Conservation (phyloP, 2,329 filamentous ascomycete genomes). For the Incumbomyces delicatus region DNA sequence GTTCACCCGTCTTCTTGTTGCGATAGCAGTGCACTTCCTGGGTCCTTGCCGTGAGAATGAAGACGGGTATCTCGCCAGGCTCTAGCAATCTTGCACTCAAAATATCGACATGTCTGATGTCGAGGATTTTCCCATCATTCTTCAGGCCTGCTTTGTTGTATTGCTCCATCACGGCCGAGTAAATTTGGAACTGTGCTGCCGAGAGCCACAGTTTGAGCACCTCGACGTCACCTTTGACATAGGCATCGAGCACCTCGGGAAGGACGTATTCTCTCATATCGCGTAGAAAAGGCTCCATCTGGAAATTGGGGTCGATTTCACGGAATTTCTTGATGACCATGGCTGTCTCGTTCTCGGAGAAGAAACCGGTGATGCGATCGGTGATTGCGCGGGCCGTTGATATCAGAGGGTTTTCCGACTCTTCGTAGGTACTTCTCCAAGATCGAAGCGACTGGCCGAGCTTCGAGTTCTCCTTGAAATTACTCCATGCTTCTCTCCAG, state of each 20-base stretch:
- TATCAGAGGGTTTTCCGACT: conserved; percentile 94
- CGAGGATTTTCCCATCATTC: conserved; percentile 87
- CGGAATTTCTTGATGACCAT: conserved; percentile 97
- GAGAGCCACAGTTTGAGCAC: conserved; percentile 92
- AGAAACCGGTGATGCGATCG: conserved; percentile 87
- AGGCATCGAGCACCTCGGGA: conserved; percentile 92
- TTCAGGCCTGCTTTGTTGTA: conserved; percentile 89
- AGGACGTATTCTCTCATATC: conserved; percentile 97
- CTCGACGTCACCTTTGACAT: conserved; percentile 89
- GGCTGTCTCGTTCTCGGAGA: conserved; percentile 96
- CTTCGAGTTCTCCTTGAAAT: conserved; percentile 83
- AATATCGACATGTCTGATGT: conserved; percentile 86
- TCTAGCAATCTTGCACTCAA: conserved; percentile 38
- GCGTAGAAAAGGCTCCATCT: conserved; percentile 85
- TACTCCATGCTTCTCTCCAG: conserved; percentile 97
- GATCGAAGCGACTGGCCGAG: conserved; percentile 80
- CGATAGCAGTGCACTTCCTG: conserved; percentile 97
- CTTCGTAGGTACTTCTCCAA: conserved; percentile 79
- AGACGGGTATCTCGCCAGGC: conserved; percentile 60
- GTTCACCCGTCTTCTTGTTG: conserved; percentile 77
- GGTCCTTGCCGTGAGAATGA: conserved; percentile 91
- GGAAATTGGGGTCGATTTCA: conserved; percentile 88
- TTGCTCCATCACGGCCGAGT: conserved; percentile 92
- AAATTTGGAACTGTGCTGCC: conserved; percentile 91
- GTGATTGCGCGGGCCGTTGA: conserved; percentile 88